Percentiles rank a stretch among this genome's conserved stretches.
phyloP scores from a whole-genome alignment of 148 eudicot species.

The Euryodendron excelsum region DNA sequence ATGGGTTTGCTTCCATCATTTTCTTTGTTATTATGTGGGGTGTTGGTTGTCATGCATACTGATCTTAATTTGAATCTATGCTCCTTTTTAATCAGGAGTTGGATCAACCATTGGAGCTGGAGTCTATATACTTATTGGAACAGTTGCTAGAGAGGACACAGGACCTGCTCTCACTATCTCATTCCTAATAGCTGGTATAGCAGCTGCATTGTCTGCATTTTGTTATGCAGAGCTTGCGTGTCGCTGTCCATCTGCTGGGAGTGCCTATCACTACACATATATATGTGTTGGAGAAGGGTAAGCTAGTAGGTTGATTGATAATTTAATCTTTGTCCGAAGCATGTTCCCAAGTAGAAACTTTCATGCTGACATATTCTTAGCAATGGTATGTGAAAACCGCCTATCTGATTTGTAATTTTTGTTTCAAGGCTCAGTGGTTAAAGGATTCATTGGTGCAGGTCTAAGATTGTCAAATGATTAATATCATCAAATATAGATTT shows the following conservation, averaged over 20 bases:
- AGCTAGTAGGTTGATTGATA: no score
- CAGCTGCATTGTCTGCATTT: constrained; percentile 91
- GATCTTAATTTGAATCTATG: neutral
- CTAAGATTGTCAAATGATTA: no score
- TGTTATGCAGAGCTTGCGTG: constrained; percentile 91
- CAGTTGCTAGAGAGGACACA: constrained; percentile 87
- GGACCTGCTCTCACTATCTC: constrained; percentile 94
- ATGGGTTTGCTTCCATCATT: no score
- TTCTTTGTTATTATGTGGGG: no score
- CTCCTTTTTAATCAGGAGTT: constrained; percentile 55
- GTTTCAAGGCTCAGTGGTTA: no score
- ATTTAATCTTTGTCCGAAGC: no score
- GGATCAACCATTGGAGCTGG: constrained; percentile 98
- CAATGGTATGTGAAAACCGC: no score
- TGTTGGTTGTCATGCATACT: neutral
- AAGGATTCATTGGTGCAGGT: no score
- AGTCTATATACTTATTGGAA: constrained; percentile 91
- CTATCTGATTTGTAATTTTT: no score
- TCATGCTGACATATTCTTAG: no score
- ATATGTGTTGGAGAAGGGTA: constrained; percentile 91
- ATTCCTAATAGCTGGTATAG: constrained; percentile 91
- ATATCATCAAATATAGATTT: no score
- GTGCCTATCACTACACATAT: constrained; percentile 93
- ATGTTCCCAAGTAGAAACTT: no score
- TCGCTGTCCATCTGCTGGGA: constrained; percentile 97